A percentile compares a stretch with the other conserved stretches of the same genome.
Conservation (phyloP, 1,284 basidiomycete species). For the Irpex sp. region DNA sequence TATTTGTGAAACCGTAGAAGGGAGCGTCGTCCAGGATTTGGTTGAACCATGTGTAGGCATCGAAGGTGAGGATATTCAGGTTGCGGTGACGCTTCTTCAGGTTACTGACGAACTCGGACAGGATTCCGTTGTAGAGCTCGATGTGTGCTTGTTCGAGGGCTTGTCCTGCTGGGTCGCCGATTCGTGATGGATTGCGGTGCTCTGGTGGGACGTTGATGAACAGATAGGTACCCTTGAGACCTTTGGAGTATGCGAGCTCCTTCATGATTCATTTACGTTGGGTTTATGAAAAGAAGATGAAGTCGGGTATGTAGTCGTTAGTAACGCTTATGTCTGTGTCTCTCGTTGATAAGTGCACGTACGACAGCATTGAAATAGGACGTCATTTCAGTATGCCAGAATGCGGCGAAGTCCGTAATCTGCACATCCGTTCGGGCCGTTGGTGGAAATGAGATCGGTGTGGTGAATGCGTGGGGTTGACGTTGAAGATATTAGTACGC, state of each 20-base stretch:
- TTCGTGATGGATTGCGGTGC: constrained; percentile 39
- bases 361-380: constrained; percentile 54
- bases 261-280: constrained; percentile 17
- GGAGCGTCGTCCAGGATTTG: constrained; percentile 38
- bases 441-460: neutral
- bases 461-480: neutral
- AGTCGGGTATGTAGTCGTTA: neutral
- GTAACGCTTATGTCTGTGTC: neutral
- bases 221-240: constrained; percentile 41
- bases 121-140: constrained; percentile 37
- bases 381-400: constrained; percentile 48
- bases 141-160: constrained; percentile 35
- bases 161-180: constrained; percentile 30
- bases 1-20: constrained; percentile 44
- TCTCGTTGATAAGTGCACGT: constrained; percentile 16
- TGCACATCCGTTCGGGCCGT: constrained; percentile 15
- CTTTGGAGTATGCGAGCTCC: constrained; percentile 39
- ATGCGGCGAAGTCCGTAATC: constrained; percentile 45
- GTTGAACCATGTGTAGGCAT: constrained; percentile 48
- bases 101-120: constrained; percentile 29
- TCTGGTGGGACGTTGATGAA: constrained; percentile 55
- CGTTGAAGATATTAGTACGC: neutral
- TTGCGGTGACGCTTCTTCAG: constrained; percentile 37
- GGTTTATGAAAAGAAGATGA: neutral
- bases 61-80: constrained; percentile 43